phyloP scores from a whole-genome alignment of 2,329 filamentous ascomycete genomes.

The Aspergillus tamarii region DNA sequence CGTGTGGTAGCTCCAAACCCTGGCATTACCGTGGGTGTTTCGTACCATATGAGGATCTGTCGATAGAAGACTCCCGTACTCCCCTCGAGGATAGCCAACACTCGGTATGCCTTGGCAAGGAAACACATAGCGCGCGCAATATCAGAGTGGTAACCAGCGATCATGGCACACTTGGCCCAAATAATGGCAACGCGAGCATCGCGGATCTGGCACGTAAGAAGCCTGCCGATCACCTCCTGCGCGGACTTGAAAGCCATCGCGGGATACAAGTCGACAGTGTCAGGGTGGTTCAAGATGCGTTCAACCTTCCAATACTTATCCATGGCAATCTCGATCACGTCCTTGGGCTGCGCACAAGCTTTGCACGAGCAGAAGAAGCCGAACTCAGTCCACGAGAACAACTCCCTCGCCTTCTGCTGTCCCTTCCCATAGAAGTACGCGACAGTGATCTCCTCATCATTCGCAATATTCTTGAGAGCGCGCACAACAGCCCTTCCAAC shows the following conservation, averaged over 20 bases:
- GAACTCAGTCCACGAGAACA: slow-evolving; percentile 15
- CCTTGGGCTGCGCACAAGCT: slow-evolving; percentile 18
- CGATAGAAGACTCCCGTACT: slow-evolving; percentile 9
- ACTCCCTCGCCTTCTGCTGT: slow-evolving; percentile 12
- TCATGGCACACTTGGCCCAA: slow-evolving; percentile 26
- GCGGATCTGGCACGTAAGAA: slow-evolving; percentile 6
- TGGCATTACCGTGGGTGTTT: slow-evolving; percentile 12
- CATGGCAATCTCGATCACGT: slow-evolving; percentile 18
- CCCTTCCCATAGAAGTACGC: slow-evolving; percentile 21
- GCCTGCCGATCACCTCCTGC: slow-evolving; percentile 10
- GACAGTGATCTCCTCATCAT: slow-evolving; percentile 31
- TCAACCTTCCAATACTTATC: slow-evolving; percentile 12
- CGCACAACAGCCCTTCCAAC: slow-evolving; percentile 16
- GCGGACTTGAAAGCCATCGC: slow-evolving; percentile 18
- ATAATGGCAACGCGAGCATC: slow-evolving; percentile 22
- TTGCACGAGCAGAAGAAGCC: slow-evolving; percentile 31
- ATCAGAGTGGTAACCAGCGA: slow-evolving; percentile 29
- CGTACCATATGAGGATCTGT: slow-evolving; percentile 12
- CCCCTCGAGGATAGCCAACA: slow-evolving; percentile 19
- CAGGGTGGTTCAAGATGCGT: slow-evolving; percentile 2
- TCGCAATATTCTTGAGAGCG: slow-evolving; percentile 22
- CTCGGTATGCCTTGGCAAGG: slow-evolving; percentile 17
- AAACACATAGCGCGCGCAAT: slow-evolving; percentile 25
- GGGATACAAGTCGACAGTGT: slow-evolving; percentile 16
- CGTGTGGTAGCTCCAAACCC: slow-evolving; percentile 20